These are phyloP conservation scores for Tillandsia fasciculata DNA, from an alignment of 176 grass and related monocot genomes.

Conservation along the genomic window DNA sequence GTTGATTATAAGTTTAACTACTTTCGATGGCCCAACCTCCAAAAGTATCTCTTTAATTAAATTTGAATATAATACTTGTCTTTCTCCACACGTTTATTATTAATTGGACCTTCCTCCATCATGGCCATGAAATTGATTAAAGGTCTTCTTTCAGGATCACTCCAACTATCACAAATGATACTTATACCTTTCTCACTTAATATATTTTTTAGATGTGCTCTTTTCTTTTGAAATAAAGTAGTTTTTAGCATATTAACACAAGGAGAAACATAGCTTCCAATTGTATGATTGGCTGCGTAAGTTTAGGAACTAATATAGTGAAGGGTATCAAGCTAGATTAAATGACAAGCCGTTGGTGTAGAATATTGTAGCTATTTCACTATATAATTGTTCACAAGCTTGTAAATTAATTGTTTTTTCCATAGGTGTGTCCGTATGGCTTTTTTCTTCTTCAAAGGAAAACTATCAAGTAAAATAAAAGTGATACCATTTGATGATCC, in stretches of 20 bases:
- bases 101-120: neutral
- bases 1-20: conserved; percentile 11
- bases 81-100: conserved; percentile 9
- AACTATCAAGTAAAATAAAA: neutral
- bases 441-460: neutral
- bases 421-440: neutral
- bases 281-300: neutral
- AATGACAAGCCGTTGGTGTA: neutral
- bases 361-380: neutral
- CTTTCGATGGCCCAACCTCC: conserved; percentile 9
- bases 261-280: neutral
- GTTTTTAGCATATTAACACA: conserved; percentile 4
- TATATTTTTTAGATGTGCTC: neutral
- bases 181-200: conserved; percentile 5
- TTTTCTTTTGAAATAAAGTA: conserved; percentile 12
- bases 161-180: conserved; percentile 9
- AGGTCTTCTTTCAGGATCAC: neutral
- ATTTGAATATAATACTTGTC: neutral
- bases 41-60: neutral
- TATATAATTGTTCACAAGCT: neutral
- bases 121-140: conserved; percentile 14
- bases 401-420: neutral
- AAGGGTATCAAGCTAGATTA: conserved; percentile 5
- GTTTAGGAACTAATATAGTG: neutral
- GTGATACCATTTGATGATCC: neutral